Conservation (phyloP, 768 basidiomycete genomes). For the Psilocybe azurescens region DNA sequence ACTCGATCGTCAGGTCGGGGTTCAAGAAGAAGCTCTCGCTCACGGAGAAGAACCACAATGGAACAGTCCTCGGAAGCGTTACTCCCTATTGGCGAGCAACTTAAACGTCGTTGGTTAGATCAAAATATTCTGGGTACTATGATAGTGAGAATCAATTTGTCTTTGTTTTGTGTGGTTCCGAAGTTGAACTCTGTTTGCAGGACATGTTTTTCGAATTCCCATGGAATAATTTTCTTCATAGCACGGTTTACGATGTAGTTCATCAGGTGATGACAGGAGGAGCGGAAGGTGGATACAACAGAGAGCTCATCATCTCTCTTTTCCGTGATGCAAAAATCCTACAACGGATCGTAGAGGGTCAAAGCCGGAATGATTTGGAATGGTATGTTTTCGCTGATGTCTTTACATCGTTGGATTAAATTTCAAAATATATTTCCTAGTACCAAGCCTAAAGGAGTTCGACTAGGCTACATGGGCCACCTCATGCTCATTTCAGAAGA, state of each 20-base stretch:
- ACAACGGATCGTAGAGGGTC: slow-evolving; percentile 86
- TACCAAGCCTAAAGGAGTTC: slow-evolving; percentile 74
- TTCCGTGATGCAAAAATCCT: slow-evolving; percentile 89
- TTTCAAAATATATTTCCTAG: slow-evolving; percentile 37
- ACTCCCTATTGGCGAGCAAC: slow-evolving; percentile 72
- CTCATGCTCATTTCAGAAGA: slow-evolving; percentile 95
- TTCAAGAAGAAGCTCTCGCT: slow-evolving; percentile 64
- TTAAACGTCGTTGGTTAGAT: slow-evolving; percentile 82
- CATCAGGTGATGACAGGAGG: slow-evolving; percentile 94
- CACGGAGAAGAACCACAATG: slow-evolving; percentile 47
- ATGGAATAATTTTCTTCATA: slow-evolving; percentile 98
- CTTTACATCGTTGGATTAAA: slow-evolving; percentile 2
- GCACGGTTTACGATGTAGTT: slow-evolving; percentile 93
- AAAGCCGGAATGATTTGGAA: slow-evolving; percentile 77
- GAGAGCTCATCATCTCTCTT: slow-evolving; percentile 80
- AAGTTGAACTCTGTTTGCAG: slow-evolving; percentile 41
- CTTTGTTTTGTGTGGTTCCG: slow-evolving; percentile 3
- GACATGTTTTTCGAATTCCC: slow-evolving; percentile 96
- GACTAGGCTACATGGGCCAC: slow-evolving; percentile 97
- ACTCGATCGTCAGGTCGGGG: slow-evolving; percentile 34
- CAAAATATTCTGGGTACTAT: slow-evolving; percentile 75
- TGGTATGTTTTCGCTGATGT: slow-evolving; percentile 47
- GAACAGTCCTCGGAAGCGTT: slow-evolving; percentile 39
- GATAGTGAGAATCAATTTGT: slow-evolving; percentile 59
- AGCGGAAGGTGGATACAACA: slow-evolving; percentile 81